Base-by-base conservation (phyloP, 495 filamentous ascomycete genomes). In the Aspergillus baeticus region DNA sequence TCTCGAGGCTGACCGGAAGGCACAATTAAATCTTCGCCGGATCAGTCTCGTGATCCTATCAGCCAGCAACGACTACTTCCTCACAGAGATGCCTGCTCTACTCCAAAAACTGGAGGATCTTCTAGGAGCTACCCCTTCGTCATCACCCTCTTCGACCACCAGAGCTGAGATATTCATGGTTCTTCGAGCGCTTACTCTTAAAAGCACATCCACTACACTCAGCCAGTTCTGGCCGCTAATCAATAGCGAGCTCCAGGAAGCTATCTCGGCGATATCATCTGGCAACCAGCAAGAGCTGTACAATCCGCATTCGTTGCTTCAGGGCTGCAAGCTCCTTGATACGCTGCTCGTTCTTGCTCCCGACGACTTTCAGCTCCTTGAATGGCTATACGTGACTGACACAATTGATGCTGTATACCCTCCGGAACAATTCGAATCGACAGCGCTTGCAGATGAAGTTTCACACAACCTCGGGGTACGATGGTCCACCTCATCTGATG, bases 371-470 rank as follows among this genome's bases (percentile, higher is more conserved):
- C 94, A 98, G 67, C 78, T 96, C 36, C 82, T 91, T 51, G 91
- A 96, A 74, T 99, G 94, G 94, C 81, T 98, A 15, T 99, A 95
- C 69, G 84, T 98, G 21, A 93, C 92, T 5, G 95, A 99, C 67
- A 97, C 92, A 34, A 92, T 96, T 60, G 94, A 99, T 65, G 92
- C 95, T 1, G 91, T 98, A 20, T 98, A 98, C 65, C 84, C 88
- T 14, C 87, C 91, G 1, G 70, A 82, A n/a, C 73, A 78, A 46
- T 88, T 86, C 74, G 79, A 84, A 51, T 84, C 92, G 1, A 77
- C 87, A 4, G 90, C 91, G 1, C 79, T 98, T 10, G 87, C 88
- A 15, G 94, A 98, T 60, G 90, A 93, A 63, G 75, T 98, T 7
- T 88, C 89, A 0, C 90, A 94, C 61, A 87, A 84, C 55, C 75